phyloP scores from a whole-genome alignment of 441 rosid genomes.

The Euphorbia schlechtendalii region DNA sequence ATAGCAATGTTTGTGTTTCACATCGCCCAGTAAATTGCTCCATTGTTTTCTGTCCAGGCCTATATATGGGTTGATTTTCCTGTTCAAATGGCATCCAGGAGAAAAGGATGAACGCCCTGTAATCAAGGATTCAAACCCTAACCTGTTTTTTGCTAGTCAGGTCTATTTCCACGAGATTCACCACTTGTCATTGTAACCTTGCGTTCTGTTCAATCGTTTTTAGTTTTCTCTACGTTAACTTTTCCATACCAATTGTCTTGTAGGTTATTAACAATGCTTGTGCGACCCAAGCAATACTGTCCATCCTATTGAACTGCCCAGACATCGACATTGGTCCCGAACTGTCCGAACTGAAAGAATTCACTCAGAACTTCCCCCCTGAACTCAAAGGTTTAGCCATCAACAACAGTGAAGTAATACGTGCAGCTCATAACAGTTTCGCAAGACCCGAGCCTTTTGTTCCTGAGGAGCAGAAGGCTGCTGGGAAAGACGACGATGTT shows the following conservation, averaged over 20 bases:
- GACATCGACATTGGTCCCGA: conserved; percentile 90
- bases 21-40: not conserved
- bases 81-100: conserved; percentile 96
- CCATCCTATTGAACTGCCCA: conserved; percentile 80
- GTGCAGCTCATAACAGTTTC: conserved; percentile 87
- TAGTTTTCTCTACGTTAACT: not conserved
- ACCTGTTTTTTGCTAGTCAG: conserved; percentile 92
- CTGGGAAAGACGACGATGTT: conserved; percentile 85
- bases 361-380: conserved; percentile 84
- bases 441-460: conserved; percentile 96
- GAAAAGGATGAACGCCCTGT: conserved; percentile 84
- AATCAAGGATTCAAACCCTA: conserved; percentile 66
- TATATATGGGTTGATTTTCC: conserved; percentile 87
- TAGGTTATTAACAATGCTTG: conserved; percentile 77
- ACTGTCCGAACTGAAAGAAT: conserved; percentile 67
- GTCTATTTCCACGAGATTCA: conserved; percentile 27
- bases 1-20: not conserved
- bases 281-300: conserved; percentile 95
- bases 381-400: conserved; percentile 97
- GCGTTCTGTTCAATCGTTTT: not conserved
- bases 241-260: not conserved
- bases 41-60: conserved; percentile 45
- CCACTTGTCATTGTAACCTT: not conserved
- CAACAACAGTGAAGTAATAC: conserved; percentile 89
- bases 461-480: conserved; percentile 78